phyloP scores from a whole-genome alignment of 352 stramenopile genomes.

The Peronospora farinosa region DNA sequence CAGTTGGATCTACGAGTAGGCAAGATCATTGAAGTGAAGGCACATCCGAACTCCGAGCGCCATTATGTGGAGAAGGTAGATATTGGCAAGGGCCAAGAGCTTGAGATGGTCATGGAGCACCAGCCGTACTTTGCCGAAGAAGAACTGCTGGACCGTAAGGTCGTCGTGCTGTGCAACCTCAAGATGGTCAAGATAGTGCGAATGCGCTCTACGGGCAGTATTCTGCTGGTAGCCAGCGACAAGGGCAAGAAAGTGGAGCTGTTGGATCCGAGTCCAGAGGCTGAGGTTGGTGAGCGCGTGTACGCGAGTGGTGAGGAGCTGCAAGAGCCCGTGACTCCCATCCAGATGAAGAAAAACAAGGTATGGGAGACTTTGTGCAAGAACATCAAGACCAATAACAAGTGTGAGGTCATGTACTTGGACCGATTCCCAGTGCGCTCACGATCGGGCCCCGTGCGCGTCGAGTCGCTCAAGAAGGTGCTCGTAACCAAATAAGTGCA shows the following conservation, averaged over 20 bases:
- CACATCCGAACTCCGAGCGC: slow-evolving; percentile 61
- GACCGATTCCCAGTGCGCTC: slow-evolving; percentile 55
- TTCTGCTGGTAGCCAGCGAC: slow-evolving; percentile 45
- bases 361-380: slow-evolving; percentile 71
- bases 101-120: slow-evolving; percentile 76
- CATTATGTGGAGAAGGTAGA: slow-evolving; percentile 75
- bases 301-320: slow-evolving; percentile 68
- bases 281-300: slow-evolving; percentile 63
- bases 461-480: slow-evolving; percentile 60
- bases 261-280: slow-evolving; percentile 51
- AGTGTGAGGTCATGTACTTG: slow-evolving; percentile 67
- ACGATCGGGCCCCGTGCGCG: slow-evolving; percentile 41
- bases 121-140: slow-evolving; percentile 72
- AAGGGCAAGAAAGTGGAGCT: slow-evolving; percentile 55
- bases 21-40: slow-evolving; percentile 57
- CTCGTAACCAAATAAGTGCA: slow-evolving; percentile 32
- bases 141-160: slow-evolving; percentile 59
- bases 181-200: slow-evolving; percentile 71
- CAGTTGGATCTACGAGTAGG: slow-evolving; percentile 67
- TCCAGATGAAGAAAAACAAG: slow-evolving; percentile 86
- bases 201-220: slow-evolving; percentile 53
- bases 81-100: slow-evolving; percentile 63
- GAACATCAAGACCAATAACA: slow-evolving; percentile 71
- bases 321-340: slow-evolving; percentile 60
- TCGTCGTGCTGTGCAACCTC: slow-evolving; percentile 70